Evolutionary conservation across 208 protist species (phyloP), one percentile per base, ranked within the genome.

Genomic region (Borovskyia barvae): DNA sequence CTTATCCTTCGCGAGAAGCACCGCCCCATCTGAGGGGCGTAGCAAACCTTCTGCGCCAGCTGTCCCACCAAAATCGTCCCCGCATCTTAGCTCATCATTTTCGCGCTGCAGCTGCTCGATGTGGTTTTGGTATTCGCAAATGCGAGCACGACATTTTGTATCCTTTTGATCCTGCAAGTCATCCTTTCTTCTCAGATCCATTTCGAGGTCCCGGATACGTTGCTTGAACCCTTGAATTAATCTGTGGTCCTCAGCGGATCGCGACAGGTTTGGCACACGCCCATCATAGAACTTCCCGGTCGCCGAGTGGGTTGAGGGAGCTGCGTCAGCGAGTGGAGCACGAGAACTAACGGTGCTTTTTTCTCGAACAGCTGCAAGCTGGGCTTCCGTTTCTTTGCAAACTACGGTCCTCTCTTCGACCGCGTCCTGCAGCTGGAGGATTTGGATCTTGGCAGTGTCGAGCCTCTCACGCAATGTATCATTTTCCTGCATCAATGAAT

Each of bases 1-100:
- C 49, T 86, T 93, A 58, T 93, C 82, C 42, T 85, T 90, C 20
- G 73, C 71, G 29, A 85, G 62, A 25, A 71, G 77, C 54, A 62
- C 35, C 3, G 69, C 60, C 9, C 60, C 66, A 22, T 71, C 52
- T 22, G 53, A 47, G n/a, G 39, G 39, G 8, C 58, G 42, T 6
- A 40, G 24, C 14, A 30, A 9, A 30, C 8, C 25, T 19, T 15
- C 33, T 22, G 20, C 46, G 20, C 43, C 40, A 4, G 22, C 56
- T 19, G 32, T 0, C 6, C 17, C 11, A 30, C 4, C 35, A 2
- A 20, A n/a, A 36, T 15, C 9, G n/a, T 49, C 11, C 28, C 30
- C 0, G 41, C 46, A 40, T 47, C 37, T 63, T 9, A 78, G 39
- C 19, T 25, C 24, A 2, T 69, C 70, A 48, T 81, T 93, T 51